Evolutionary conservation across 441 rosid genomes (phyloP), one percentile per base, ranked within the genome.

Genomic region (Jatropha podagrica): DNA sequence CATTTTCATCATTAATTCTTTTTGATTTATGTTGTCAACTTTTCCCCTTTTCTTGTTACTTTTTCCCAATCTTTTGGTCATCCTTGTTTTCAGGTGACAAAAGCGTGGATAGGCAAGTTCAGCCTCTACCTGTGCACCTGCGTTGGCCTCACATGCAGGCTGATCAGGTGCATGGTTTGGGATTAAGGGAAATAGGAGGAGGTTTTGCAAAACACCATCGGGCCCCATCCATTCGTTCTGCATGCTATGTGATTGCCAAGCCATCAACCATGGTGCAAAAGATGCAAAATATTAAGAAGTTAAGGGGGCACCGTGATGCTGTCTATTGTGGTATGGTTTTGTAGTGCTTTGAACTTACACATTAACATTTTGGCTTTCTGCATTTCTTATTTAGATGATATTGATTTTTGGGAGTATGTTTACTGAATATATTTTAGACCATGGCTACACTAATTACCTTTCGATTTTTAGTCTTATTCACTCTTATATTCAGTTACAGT

Each of bases 241-340:
- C 98, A 72, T 91, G 98, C 79, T 90, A 91, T 83, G 92, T 85
- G 76, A 91, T 90, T 85, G 98, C 96, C 63, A 94, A 96, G 80
- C 99, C 99, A 80, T 88, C 87, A 71, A 84, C 95, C 77, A 87
- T 94, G 97, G 97, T 94, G 76, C 93, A 92, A 81, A 92, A 88
- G 90, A 94, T 96, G 99, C 95, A 92, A 82, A 92, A 89, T 76
- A 87, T 87, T 74, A 96, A 91, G 88, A 89, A 85, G 83, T 69
- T 94, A 73, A 88, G 98, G 78, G 99, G 99, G 67, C 99, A 92
- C 83, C 89, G 98, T 65, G 90, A 89, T 85, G 98, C 99, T 83
- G 99, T 94, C 80, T 96, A 96, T 83, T 96, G 99, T 82, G 97
- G 99, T 96, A 88, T 77, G 86, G n/a, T 58, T 63, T 78, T 79